Evolutionary conservation across 2,329 filamentous ascomycete genomes (phyloP), one percentile per base, ranked within the genome.

Genomic region (Akanthomyces lecanii): DNA sequence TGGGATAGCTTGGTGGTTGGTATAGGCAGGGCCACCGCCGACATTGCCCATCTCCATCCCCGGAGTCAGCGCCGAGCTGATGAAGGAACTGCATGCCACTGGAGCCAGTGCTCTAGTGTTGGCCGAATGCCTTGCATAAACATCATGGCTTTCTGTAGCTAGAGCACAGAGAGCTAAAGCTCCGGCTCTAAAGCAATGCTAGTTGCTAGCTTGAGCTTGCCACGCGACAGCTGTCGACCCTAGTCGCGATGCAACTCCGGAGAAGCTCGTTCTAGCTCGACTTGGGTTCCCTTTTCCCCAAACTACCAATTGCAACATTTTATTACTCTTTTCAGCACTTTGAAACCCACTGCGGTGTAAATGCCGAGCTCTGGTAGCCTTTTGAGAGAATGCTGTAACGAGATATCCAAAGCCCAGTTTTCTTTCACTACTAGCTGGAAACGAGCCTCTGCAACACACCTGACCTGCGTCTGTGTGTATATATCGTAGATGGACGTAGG

Each of bases 281-380:
- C 5, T 11, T 11, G 28, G 25, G 38, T 21, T 21, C 21, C 25
- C 16, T 16, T 42, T 40, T 23, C 38, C 23, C 25, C 48, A 61
- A 25, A 61, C 38, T 60, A 33, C 57, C 21, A 7, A 23, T 28
- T 30, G 45, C 30, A 50, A 18, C 30, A 38, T 16, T 6, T 7
- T 23, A 23, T 52, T 61, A 50, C 58, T 44, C 18, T 21, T 44
- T 53, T 53, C 38, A 30, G 21, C 38, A 45, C 12, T 52, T 52
- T 61, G 58, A 61, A 61, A 61, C 58, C 25, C 21, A 38, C 28
- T 50, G 38, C 55, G 55, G 44, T 25, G 36, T 55, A 55, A 55
- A 28, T 55, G 52, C 33, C 33, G 52, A 42, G 36, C 33, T 16
- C 14, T 42, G 5, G 18, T 28, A 53, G 28, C 50, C 33, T 25